A percentile compares a stretch with the other conserved stretches of the same genome.
phyloP scores from a whole-genome alignment of 176 grass and related monocot species.

The Oryza rufipogon region DNA sequence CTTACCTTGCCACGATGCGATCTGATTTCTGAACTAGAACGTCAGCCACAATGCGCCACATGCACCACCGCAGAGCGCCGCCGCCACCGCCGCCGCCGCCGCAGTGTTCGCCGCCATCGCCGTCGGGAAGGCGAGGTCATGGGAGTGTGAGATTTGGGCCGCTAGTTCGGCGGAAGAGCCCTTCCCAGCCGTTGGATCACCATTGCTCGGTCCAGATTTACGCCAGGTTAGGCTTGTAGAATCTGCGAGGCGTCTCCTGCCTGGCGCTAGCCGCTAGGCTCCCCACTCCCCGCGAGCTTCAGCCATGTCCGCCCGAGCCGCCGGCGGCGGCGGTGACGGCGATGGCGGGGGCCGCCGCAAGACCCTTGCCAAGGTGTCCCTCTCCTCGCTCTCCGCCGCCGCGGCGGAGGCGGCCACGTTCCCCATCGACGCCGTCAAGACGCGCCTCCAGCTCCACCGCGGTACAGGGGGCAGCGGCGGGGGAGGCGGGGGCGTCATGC shows the following conservation, averaged over 20 bases:
- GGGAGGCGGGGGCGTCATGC: slow-evolving; percentile 37
- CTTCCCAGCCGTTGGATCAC: slow-evolving; percentile 18
- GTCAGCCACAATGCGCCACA: neutral
- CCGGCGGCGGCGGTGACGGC: neutral
- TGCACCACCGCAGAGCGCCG: neutral
- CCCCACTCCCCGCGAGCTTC: neutral
- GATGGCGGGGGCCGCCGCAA: slow-evolving; percentile 26
- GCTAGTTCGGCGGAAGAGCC: neutral
- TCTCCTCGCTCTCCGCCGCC: slow-evolving; percentile 68
- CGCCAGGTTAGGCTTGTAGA: neutral
- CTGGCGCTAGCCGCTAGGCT: no score
- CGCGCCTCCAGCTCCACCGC: slow-evolving; percentile 72
- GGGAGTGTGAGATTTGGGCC: neutral
- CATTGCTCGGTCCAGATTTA: slow-evolving; percentile 24
- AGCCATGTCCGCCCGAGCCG: slow-evolving; percentile 30
- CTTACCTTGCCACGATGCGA: neutral
- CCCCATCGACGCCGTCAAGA: slow-evolving; percentile 82
- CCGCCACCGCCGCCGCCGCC: neutral
- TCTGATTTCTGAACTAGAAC: neutral
- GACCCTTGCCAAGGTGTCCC: slow-evolving; percentile 54
- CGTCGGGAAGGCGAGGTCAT: neutral
- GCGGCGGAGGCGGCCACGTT: slow-evolving; percentile 73
- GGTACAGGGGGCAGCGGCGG: slow-evolving; percentile 25
- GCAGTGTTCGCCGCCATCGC: neutral
- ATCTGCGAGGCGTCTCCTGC: neutral